phyloP scores from a whole-genome alignment of 352 stramenopile genomes.

The Elongisporangium senticosum region DNA sequence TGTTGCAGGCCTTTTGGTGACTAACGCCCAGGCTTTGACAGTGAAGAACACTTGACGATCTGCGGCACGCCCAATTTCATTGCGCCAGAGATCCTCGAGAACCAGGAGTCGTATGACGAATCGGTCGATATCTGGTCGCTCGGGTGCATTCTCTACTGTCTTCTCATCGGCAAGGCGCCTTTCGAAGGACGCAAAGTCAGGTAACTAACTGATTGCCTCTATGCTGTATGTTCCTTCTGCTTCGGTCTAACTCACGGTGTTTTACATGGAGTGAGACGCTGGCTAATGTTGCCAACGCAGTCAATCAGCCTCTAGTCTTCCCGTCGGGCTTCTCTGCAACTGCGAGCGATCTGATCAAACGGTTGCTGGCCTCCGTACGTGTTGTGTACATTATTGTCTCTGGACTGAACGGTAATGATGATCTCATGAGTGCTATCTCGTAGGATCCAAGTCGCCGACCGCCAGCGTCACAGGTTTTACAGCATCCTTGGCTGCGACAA shows the following conservation, averaged over 20 bases:
- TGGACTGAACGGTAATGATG: background rate
- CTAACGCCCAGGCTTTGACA: constrained; percentile 11
- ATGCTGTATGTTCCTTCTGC: background rate
- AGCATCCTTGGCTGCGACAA: constrained; percentile 51
- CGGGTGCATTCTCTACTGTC: constrained; percentile 72
- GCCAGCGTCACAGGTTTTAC: constrained; percentile 41
- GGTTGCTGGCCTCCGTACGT: constrained; percentile 42
- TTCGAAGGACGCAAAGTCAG: constrained; percentile 75
- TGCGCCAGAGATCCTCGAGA: constrained; percentile 63
- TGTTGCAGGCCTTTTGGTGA: background rate
- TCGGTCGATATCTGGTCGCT: constrained; percentile 78
- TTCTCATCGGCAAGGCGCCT: constrained; percentile 55
- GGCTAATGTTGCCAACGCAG: constrained; percentile 59
- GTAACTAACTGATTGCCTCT: constrained; percentile 22
- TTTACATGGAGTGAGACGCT: constrained; percentile 45
- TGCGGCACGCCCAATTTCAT: constrained; percentile 85
- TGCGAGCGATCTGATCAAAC: constrained; percentile 55
- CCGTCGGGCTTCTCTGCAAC: constrained; percentile 47
- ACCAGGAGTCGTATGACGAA: constrained; percentile 36
- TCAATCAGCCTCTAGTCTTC: constrained; percentile 33
- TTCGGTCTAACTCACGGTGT: background rate
- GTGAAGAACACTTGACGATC: constrained; percentile 55
- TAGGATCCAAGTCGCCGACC: constrained; percentile 39
- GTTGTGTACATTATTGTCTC: background rate
- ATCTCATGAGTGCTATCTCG: background rate